A percentile compares a stretch with the other conserved stretches of the same genome.
These are phyloP conservation scores for Podospora pseudocomata DNA, from an alignment of 495 filamentous ascomycete genomes.

Conservation along the genomic window DNA sequence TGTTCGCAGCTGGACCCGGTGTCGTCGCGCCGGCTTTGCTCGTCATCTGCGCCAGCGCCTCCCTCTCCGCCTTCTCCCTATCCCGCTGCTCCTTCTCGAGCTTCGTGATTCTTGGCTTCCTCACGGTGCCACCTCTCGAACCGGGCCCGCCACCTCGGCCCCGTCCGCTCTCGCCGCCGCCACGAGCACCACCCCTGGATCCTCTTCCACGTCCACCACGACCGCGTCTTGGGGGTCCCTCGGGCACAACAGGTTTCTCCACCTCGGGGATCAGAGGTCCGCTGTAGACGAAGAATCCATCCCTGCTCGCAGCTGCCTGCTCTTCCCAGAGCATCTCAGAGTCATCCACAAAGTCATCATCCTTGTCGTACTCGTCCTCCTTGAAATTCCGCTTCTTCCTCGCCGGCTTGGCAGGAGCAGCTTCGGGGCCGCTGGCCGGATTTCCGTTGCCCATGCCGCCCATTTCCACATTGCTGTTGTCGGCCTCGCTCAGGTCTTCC, in stretches of 20 bases:
- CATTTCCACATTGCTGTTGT: constrained; percentile 71
- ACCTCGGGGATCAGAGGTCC: constrained; percentile 82
- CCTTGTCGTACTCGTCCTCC: constrained; percentile 92
- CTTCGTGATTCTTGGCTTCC: constrained; percentile 80
- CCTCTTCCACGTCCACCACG: constrained; percentile 59
- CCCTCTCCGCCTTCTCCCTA: constrained; percentile 49
- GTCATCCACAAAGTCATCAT: constrained; percentile 97
- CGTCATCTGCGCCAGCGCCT: constrained; percentile 31
- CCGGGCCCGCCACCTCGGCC: constrained; percentile 66
- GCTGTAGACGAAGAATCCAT: constrained; percentile 87
- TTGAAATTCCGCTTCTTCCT: constrained; percentile 76
- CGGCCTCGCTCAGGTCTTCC: constrained; percentile 57
- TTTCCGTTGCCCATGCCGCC: constrained; percentile 33
- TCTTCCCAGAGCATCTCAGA: constrained; percentile 95
- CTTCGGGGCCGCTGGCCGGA: constrained; percentile 47
- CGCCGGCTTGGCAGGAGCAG: constrained; percentile 57
- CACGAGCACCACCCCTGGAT: constrained; percentile 51
- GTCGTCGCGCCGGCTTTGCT: not conserved
- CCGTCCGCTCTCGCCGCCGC: constrained; percentile 34
- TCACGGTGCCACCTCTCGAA: constrained; percentile 69
- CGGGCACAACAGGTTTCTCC: constrained; percentile 73
- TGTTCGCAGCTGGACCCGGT: not conserved
- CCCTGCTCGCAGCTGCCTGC: constrained; percentile 86
- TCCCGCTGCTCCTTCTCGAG: constrained; percentile 73
- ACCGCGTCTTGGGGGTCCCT: constrained; percentile 73